Percentiles rank a stretch among this genome's conserved stretches.
Conservation (phyloP, 139 green algal genomes). For the Desmodesmus armatus region DNA sequence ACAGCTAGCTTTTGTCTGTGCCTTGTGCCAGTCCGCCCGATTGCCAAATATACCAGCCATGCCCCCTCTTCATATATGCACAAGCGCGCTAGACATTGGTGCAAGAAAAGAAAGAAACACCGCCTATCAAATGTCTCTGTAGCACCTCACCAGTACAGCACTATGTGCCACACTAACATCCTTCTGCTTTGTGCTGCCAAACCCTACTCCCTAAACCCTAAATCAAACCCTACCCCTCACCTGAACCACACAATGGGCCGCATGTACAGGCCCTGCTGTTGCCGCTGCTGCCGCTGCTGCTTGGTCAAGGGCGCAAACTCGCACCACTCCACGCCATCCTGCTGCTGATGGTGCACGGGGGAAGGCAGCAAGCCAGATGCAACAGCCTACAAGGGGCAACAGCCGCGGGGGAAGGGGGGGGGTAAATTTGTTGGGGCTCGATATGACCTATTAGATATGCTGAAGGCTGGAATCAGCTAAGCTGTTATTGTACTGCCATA, state of each 20-base stretch:
- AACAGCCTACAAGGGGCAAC: neutral
- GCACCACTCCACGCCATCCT: neutral
- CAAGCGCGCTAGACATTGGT: too few species aligned
- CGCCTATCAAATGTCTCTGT: neutral
- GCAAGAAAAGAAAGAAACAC: too few species aligned
- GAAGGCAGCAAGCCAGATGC: neutral
- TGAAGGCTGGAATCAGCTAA: too few species aligned
- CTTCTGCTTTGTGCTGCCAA: neutral
- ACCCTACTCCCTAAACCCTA: neutral
- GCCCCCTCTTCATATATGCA: neutral
- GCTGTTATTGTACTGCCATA: too few species aligned
- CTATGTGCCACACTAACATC: neutral
- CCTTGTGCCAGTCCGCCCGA: too few species aligned
- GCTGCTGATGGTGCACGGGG: neutral
- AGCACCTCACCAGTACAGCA: neutral
- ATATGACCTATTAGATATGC: too few species aligned
- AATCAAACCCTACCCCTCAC: neutral
- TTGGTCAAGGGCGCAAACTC: neutral
- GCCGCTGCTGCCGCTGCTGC: neutral
- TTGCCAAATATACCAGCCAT: neutral
- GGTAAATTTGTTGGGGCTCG: too few species aligned
- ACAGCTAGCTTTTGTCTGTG: too few species aligned
- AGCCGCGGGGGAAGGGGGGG: neutral
- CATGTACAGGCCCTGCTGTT: neutral
- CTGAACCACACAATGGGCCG: slow-evolving; percentile 19